Evolutionary conservation across 768 basidiomycete species (phyloP), one percentile per base, ranked within the genome.

Genomic region (Termitomyces sp.): DNA sequence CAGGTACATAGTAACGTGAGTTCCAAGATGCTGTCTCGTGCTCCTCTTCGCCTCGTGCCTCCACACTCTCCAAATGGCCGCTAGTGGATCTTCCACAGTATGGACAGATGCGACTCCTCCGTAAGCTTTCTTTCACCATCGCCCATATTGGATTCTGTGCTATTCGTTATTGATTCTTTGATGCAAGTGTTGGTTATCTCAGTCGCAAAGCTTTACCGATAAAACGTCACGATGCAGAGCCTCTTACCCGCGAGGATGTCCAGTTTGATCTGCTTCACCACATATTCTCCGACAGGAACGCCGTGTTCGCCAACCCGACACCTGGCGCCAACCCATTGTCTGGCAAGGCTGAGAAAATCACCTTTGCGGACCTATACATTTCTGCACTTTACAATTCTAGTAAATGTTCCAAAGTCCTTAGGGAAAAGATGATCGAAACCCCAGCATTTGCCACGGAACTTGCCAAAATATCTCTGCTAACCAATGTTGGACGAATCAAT

Each of bases 401-500:
- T 72, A 92, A 89, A 78, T 93, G 89, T 71, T 94, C 92, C 66
- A 92, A 92, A 75, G 89, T 91, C 45, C 82, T 94, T 72, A 89
- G 91, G 73, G 89, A 91, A 70, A 94, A 94, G 74, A 91, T 96
- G 87, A 74, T 86, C 55, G 90, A 93, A 58, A 89, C 84, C 0
- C 90, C 90, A 15, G 84, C 84, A 7, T 93, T 92, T 71, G 88
- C 86, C 6, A 76, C 87, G 65, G 91, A 92, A 73, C 84, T 93
- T 56, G 89, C 88, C 55, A 93, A 94, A 75, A 85, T 95, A 40
- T 88, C 90, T 32, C 79, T 95, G 38, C 78, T 95, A 57, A 92
- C 92, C 55, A 96, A 96, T 69, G 90, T 94, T 51, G 94, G 94
- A 28, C 81, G 92, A 64, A 91, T 96, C 75, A 96, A 95, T 70